phyloP scores from a whole-genome alignment of 352 stramenopile genomes.

The Pythium biforme region DNA sequence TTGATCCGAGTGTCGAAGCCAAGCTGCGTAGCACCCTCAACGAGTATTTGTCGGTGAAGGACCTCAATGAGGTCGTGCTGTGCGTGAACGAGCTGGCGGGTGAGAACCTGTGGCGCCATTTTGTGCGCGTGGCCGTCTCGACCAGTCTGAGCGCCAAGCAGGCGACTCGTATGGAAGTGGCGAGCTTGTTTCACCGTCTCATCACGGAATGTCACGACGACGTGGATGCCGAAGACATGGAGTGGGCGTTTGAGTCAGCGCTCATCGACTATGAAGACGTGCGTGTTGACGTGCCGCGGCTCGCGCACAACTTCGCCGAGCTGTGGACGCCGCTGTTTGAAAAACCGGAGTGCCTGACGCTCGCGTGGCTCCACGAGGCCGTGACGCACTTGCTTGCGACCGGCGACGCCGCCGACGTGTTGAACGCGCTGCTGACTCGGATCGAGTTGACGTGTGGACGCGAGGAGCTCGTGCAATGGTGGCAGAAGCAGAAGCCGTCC shows the following conservation, averaged over 20 bases:
- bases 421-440: slow-evolving; percentile 40
- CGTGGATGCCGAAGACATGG: slow-evolving; percentile 46
- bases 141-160: slow-evolving; percentile 57
- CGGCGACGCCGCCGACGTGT: slow-evolving; percentile 48
- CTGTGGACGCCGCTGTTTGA: slow-evolving; percentile 63
- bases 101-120: slow-evolving; percentile 54
- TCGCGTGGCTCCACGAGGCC: slow-evolving; percentile 52
- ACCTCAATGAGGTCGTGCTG: slow-evolving; percentile 68
- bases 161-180: slow-evolving; percentile 42
- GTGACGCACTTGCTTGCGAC: slow-evolving; percentile 39
- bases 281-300: slow-evolving; percentile 69
- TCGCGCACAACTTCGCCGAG: slow-evolving; percentile 56
- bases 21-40: slow-evolving; percentile 75
- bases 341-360: slow-evolving; percentile 36
- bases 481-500: slow-evolving; percentile 34
- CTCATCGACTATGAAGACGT: slow-evolving; percentile 73
- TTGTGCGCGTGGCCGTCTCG: slow-evolving; percentile 50
- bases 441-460: slow-evolving; percentile 33
- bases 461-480: slow-evolving; percentile 53
- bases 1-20: slow-evolving; percentile 56
- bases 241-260: slow-evolving; percentile 52
- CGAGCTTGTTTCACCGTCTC: slow-evolving; percentile 44
- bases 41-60: slow-evolving; percentile 77
- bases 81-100: slow-evolving; percentile 70
- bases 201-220: slow-evolving; percentile 32